Evolutionary conservation across 805 yeast genomes (phyloP).

Genomic region (Torulaspora quercuum): DNA sequence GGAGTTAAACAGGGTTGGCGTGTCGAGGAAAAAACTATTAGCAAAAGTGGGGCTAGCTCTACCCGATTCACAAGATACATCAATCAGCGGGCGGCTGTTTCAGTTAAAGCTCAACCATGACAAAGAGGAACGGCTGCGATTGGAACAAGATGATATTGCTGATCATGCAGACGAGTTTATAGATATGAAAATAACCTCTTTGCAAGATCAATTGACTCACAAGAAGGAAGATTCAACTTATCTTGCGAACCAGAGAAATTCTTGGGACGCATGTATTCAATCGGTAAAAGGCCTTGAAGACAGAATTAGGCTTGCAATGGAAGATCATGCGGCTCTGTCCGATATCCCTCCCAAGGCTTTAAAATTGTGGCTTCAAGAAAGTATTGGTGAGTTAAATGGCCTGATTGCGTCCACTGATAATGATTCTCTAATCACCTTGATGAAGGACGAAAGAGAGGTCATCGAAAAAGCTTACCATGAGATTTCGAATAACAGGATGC

Average conservation of each 20-base stretch:
- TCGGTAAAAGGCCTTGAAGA: slow-evolving; percentile 24
- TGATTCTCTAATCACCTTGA: slow-evolving; percentile 10
- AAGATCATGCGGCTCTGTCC: neutral
- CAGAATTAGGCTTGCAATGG: slow-evolving; percentile 14
- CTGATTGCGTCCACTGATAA: slow-evolving; percentile 12
- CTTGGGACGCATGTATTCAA: slow-evolving; percentile 27
- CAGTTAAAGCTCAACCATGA: slow-evolving; percentile 12
- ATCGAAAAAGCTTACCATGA: slow-evolving; percentile 27
- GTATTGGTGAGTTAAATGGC: slow-evolving; percentile 8
- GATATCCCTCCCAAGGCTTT: slow-evolving; percentile 3
- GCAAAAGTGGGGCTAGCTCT: slow-evolving; percentile 20
- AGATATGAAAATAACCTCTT: slow-evolving; percentile 22
- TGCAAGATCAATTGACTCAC: slow-evolving; percentile 25
- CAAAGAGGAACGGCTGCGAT: slow-evolving; percentile 8
- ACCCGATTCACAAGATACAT: slow-evolving; percentile 7
- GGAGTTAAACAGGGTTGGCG: slow-evolving; percentile 15
- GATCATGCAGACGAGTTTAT: slow-evolving; percentile 26
- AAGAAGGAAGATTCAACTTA: slow-evolving; percentile 25
- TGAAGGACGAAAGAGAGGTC: slow-evolving; percentile 22
- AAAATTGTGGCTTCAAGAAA: slow-evolving; percentile 11
- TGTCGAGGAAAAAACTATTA: slow-evolving; percentile 17
- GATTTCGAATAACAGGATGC: slow-evolving; percentile 8
- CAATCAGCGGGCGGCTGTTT: slow-evolving; percentile 15
- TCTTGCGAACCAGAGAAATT: slow-evolving; percentile 16
- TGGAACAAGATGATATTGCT: slow-evolving; percentile 19